Evolutionary conservation across 352 stramenopile species (phyloP).

Genomic region (Phytophthora citricola): DNA sequence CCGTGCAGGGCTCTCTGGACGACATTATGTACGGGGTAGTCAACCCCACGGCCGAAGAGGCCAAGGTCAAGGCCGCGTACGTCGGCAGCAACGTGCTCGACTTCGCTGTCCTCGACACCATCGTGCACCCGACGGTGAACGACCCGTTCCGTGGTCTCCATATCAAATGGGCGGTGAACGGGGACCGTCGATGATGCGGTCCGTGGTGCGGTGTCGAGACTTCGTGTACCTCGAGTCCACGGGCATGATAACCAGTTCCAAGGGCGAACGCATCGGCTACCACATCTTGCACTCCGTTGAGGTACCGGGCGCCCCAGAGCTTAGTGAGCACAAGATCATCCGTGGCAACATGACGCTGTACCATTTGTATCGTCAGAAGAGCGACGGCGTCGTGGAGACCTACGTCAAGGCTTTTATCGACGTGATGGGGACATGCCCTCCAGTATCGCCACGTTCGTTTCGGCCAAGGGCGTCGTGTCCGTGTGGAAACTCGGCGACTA

Average conservation of each 20-base stretch:
- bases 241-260: slow-evolving; percentile 44
- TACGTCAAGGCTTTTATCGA: slow-evolving; percentile 48
- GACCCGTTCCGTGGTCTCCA: slow-evolving; percentile 51
- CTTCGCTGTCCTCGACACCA: slow-evolving; percentile 50
- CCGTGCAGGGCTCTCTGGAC: slow-evolving; percentile 40
- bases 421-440: slow-evolving; percentile 43
- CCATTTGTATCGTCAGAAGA: slow-evolving; percentile 53
- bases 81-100: slow-evolving; percentile 51
- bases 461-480: slow-evolving; percentile 41
- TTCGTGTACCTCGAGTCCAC: slow-evolving; percentile 60
- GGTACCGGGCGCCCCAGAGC: slow-evolving; percentile 32
- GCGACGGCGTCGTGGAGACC: slow-evolving; percentile 42
- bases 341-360: slow-evolving; percentile 61
- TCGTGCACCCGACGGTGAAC: slow-evolving; percentile 42
- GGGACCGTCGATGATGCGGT: slow-evolving; percentile 46
- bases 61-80: slow-evolving; percentile 39
- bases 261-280: slow-evolving; percentile 48
- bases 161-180: slow-evolving; percentile 61
- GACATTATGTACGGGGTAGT: slow-evolving; percentile 49
- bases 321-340: slow-evolving; percentile 41
- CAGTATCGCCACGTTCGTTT: slow-evolving; percentile 33
- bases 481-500: slow-evolving; percentile 46
- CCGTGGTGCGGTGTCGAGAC: slow-evolving; percentile 55
- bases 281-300: slow-evolving; percentile 42
- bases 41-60: slow-evolving; percentile 36